Evolutionary conservation across 2,329 filamentous ascomycete genomes (phyloP), one percentile per base, ranked within the genome.

Genomic region (Ambrosiella cleistominuta): DNA sequence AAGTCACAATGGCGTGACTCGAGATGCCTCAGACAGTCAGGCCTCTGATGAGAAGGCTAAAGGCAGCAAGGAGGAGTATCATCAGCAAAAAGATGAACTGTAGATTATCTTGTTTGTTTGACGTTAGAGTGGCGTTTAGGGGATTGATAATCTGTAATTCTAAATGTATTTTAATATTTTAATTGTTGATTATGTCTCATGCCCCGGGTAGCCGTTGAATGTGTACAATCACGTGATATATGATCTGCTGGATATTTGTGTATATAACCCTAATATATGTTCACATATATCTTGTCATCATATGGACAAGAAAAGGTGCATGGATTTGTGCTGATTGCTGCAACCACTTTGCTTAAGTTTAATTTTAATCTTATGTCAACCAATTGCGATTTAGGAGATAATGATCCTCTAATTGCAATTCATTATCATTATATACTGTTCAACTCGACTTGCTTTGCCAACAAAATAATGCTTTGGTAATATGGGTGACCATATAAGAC

Each of bases 1-100:
- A 49, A 74, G 95, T 2, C 82, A 90, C 4, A 47, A 59, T 19
- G 9, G 42, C 19, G 13, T 47, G 17, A 37, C 44, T 15, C 36
- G 19, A 38, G 38, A 40, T 54, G 19, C 44, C 42, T 50, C 47
- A 3, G 40, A n/a, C 13, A 17, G 17, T 37, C 17, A 59, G 40
- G 51, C 15, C 38, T 44, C 12, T 3, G 45, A 49, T 3, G 17
- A n/a, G 11, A 19, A 11, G 44, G 6, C 42, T 12, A 35, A 56
- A 36, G 37, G 15, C 2, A 78, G 74, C 59, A 68, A 79, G 62
- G 74, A 79, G 65, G 67, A 70, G 61, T 75, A 75, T 62, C 76
- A 73, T 65, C 73, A 75, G 27, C 57, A 55, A 51, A 60, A 60
- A 66, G 74, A 82, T 64, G 74, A 80, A 60, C 66, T 80, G 63